These are phyloP conservation scores for Bimuria novae-zelandiae DNA, from an alignment of 2,329 filamentous ascomycete species.

Conservation along the genomic window DNA sequence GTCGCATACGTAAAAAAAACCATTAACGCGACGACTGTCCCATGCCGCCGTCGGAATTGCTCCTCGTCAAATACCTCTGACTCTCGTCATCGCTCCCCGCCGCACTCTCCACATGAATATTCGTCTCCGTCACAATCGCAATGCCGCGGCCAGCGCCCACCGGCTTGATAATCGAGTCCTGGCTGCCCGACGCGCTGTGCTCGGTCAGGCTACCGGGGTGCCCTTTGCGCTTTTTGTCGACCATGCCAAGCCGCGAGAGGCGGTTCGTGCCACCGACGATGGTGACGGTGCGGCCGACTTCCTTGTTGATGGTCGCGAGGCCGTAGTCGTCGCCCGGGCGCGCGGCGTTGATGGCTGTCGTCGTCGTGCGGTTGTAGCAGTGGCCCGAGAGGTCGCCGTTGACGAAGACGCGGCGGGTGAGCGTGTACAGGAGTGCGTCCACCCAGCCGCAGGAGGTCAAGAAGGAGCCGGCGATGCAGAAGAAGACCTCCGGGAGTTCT, in stretches of 20 bases:
- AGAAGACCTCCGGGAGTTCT: slow-evolving; percentile 58
- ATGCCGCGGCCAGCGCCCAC: slow-evolving; percentile 30
- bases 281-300: slow-evolving; percentile 38
- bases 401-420: slow-evolving; percentile 49
- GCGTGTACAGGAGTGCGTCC: slow-evolving; percentile 49
- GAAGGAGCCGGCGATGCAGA: slow-evolving; percentile 63
- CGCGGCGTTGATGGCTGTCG: slow-evolving; percentile 24
- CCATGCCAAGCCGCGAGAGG: slow-evolving; percentile 34
- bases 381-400: slow-evolving; percentile 35
- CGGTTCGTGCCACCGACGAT: slow-evolving; percentile 41
- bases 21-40: not conserved
- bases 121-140: slow-evolving; percentile 40
- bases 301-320: slow-evolving; percentile 39
- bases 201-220: slow-evolving; percentile 28
- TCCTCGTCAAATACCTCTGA: slow-evolving; percentile 9
- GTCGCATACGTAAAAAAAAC: not conserved
- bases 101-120: slow-evolving; percentile 38
- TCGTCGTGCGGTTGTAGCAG: slow-evolving; percentile 28
- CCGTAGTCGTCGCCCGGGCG: slow-evolving; percentile 32
- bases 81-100: slow-evolving; percentile 16
- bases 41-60: slow-evolving; percentile 17
- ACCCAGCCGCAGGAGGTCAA: slow-evolving; percentile 56
- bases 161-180: slow-evolving; percentile 42
- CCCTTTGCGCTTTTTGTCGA: slow-evolving; percentile 27
- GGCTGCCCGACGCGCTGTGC: slow-evolving; percentile 35